Base-by-base conservation (phyloP, 1,284 basidiomycete species). In the Inonotus obliquus region DNA sequence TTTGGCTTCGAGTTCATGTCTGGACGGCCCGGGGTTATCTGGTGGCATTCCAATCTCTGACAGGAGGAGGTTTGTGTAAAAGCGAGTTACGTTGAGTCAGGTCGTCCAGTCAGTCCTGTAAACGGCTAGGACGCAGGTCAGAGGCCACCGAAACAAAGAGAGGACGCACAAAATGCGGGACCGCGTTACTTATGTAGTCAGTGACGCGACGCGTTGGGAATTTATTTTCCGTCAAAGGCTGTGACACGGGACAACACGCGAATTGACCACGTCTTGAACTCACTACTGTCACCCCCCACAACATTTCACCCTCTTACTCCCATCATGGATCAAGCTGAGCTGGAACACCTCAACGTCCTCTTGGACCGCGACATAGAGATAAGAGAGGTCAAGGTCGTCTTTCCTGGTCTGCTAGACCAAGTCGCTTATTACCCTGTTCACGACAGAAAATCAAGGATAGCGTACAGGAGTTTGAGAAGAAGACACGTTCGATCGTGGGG, bases 391-490 rank as follows among this genome's bases (percentile, higher is more conserved):
- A 53, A 69, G 49, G 37, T 13, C 21, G 35, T 45, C 11, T 32
- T 37, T 23, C 14, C 11, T 54, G 19, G 27, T 21, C 29, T n/a
- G 51, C n/a, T 25, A 54, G 41, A 62, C 44, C 10, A 27, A 27
- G 6, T 2, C 21, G n/a, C 25, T 21, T 7, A 25, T 17, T 60
- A 41, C 23, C 10, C 39, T 17, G 39, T 29, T 35, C 13, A 41
- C 13, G 47, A n/a, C 55, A 91, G 89, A 89, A 84, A 85, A 86
- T 92, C 73, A 87, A 83, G 67, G 87, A 89, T 44, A 83, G 86
- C 72, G 85, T 88, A 35, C 79, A 77, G 17, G 82, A 86, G 67
- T 77, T 92, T 6, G 89, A 91, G 72, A 90, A 86, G 73, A 87
- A 85, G 69, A 79, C 83, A 2, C 81, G 90, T 19, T 78, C 77